These are phyloP conservation scores for Penicillium soppii DNA, from an alignment of 495 filamentous ascomycete genomes.

Conservation along the genomic window DNA sequence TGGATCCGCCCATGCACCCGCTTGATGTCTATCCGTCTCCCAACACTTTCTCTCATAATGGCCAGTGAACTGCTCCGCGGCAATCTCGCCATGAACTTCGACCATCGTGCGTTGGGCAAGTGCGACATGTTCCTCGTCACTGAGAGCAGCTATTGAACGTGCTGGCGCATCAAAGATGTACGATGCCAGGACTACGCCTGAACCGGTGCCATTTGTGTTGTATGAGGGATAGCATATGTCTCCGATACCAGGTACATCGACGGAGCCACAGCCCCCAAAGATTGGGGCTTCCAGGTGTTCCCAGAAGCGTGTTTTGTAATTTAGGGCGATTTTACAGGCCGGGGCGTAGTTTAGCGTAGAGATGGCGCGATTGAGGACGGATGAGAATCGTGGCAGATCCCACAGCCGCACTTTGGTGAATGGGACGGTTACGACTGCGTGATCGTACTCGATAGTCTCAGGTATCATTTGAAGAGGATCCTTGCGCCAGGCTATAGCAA, in stretches of 20 bases:
- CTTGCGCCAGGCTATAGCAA: slow-evolving; percentile 48
- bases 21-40: slow-evolving; percentile 52
- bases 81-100: slow-evolving; percentile 59
- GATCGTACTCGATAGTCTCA: slow-evolving; percentile 57
- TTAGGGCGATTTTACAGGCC: slow-evolving; percentile 65
- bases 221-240: slow-evolving; percentile 64
- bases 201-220: slow-evolving; percentile 59
- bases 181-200: slow-evolving; percentile 60
- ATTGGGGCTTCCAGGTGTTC: slow-evolving; percentile 63
- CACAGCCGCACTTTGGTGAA: slow-evolving; percentile 58
- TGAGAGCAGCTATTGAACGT: slow-evolving; percentile 42
- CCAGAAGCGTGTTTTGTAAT: slow-evolving; percentile 67
- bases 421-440: slow-evolving; percentile 61
- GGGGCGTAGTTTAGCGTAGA: slow-evolving; percentile 52
- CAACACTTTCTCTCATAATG: slow-evolving; percentile 60
- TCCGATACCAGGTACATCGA: slow-evolving; percentile 59
- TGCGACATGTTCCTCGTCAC: slow-evolving; percentile 53
- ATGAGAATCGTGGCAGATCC: slow-evolving; percentile 51
- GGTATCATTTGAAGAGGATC: slow-evolving; percentile 40
- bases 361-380: slow-evolving; percentile 58
- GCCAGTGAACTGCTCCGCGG: slow-evolving; percentile 57
- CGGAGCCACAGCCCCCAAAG: slow-evolving; percentile 57
- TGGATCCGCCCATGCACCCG: slow-evolving; percentile 56
- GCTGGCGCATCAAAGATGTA: slow-evolving; percentile 51
- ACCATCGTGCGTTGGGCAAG: slow-evolving; percentile 57